These are phyloP conservation scores for Penicillium sp. DNA, from an alignment of 2,329 filamentous ascomycete genomes.

Conservation along the genomic window DNA sequence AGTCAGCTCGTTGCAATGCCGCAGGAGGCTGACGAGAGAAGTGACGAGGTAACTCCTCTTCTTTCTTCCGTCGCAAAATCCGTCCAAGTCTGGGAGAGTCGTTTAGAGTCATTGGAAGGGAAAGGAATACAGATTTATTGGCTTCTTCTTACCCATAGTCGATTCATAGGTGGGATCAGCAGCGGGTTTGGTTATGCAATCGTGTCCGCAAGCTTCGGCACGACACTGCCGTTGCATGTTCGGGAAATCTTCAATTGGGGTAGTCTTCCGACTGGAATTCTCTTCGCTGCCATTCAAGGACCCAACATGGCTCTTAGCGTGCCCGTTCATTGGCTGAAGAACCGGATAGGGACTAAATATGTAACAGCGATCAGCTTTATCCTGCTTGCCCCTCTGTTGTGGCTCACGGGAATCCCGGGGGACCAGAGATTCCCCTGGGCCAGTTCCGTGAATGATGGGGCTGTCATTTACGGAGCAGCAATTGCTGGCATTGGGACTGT, in stretches of 20 bases:
- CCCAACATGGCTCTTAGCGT: constrained; percentile 63
- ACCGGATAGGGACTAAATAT: constrained; percentile 29
- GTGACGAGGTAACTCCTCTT: not conserved
- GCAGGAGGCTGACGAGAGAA: not conserved
- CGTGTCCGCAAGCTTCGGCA: constrained; percentile 60
- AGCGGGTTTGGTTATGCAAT: constrained; percentile 53
- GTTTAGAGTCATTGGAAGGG: not conserved
- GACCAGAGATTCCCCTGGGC: constrained; percentile 32
- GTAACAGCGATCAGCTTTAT: constrained; percentile 31
- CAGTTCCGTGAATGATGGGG: constrained; percentile 18
- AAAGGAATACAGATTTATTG: not conserved
- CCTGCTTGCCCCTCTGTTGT: constrained; percentile 28
- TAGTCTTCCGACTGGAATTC: constrained; percentile 58
- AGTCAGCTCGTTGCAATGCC: not conserved
- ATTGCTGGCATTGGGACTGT: constrained; percentile 27
- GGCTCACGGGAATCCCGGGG: constrained; percentile 34
- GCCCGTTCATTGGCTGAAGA: constrained; percentile 54
- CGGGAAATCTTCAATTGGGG: constrained; percentile 58
- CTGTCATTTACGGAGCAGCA: constrained; percentile 26
- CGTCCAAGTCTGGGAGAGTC: not conserved
- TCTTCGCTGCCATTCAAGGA: constrained; percentile 62
- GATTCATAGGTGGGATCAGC: constrained; percentile 48
- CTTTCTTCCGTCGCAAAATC: not conserved
- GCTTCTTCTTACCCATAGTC: constrained; percentile 30
- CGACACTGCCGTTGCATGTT: constrained; percentile 61